A percentile compares a stretch with the other conserved stretches of the same genome.
These are phyloP conservation scores for Agroathelia rolfsii DNA, from an alignment of 1,284 basidiomycete species.

Conservation along the genomic window DNA sequence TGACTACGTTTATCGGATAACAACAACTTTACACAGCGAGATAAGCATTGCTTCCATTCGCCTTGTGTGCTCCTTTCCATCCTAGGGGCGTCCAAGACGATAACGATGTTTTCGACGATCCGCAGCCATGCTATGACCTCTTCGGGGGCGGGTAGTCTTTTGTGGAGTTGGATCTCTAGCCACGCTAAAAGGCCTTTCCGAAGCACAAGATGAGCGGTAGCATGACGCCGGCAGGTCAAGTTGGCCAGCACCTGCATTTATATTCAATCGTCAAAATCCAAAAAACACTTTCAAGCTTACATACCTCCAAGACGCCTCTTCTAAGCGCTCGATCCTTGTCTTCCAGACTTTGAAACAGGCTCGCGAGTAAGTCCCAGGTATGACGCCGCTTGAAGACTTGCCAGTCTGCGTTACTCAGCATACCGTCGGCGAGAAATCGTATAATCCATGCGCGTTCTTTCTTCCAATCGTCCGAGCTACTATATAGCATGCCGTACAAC, in stretches of 20 bases:
- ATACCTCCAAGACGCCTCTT: slow-evolving; percentile 57
- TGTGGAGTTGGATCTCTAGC: slow-evolving; percentile 64
- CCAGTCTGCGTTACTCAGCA: slow-evolving; percentile 72
- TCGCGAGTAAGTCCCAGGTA: slow-evolving; percentile 81
- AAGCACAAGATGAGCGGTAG: slow-evolving; percentile 57
- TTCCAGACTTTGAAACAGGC: slow-evolving; percentile 61
- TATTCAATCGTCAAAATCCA: slow-evolving; percentile 7
- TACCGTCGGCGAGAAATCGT: slow-evolving; percentile 73
- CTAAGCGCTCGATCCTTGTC: slow-evolving; percentile 46
- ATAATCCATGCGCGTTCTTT: slow-evolving; percentile 86
- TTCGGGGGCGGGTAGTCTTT: slow-evolving; percentile 19
- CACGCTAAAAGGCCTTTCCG: slow-evolving; percentile 65
- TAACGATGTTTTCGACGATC: slow-evolving; percentile 61
- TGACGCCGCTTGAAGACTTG: slow-evolving; percentile 70
- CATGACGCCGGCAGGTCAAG: slow-evolving; percentile 56
- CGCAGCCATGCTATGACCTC: slow-evolving; percentile 56
- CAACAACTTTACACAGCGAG: slow-evolving; percentile 39
- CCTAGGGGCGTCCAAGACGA: slow-evolving; percentile 35
- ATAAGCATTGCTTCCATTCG: slow-evolving; percentile 46
- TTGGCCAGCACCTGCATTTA: slow-evolving; percentile 53
- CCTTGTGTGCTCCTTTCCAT: slow-evolving; percentile 39
- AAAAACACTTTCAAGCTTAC: slow-evolving; percentile 8
- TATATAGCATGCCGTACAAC: slow-evolving; percentile 80
- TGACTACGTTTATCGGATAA: slow-evolving; percentile 23
- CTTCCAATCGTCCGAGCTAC: slow-evolving; percentile 68